A percentile compares a stretch with the other conserved stretches of the same genome.
phyloP scores from a whole-genome alignment of 2,329 filamentous ascomycete genomes.

The Ophiocordyceps sinensis region DNA sequence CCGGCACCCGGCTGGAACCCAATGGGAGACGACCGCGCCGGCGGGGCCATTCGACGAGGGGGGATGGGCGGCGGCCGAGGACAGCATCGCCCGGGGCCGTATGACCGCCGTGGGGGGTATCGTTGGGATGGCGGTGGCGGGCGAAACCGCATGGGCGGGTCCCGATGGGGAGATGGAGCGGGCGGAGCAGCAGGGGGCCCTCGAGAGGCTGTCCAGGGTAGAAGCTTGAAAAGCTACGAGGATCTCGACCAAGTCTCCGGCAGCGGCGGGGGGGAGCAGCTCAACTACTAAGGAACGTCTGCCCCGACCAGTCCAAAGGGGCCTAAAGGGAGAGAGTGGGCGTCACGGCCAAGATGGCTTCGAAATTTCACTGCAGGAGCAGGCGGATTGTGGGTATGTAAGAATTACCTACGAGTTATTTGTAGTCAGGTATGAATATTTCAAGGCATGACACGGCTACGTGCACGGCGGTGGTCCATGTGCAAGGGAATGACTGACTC shows the following conservation, averaged over 20 bases:
- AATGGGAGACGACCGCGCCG: slow-evolving; percentile 39
- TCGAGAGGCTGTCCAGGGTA: slow-evolving; percentile 79
- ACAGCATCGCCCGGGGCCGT: slow-evolving; percentile 54
- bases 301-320: no score
- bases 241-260: slow-evolving; percentile 79
- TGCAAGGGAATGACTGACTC: no score
- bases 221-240: slow-evolving; percentile 93
- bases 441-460: no score
- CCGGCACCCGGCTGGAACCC: slow-evolving; percentile 35
- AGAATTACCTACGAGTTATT: no score
- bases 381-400: no score
- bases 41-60: slow-evolving; percentile 57
- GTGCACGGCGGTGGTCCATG: no score
- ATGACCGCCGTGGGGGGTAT: slow-evolving; percentile 52
- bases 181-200: slow-evolving; percentile 69
- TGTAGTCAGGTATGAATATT: no score
- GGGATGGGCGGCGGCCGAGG: slow-evolving; percentile 36
- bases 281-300: slow-evolving; percentile 56
- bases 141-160: slow-evolving; percentile 33
- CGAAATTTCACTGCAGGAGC: no score
- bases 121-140: slow-evolving; percentile 40
- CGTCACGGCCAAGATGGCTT: no score
- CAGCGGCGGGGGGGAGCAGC: slow-evolving; percentile 62
- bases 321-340: no score
- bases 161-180: slow-evolving; percentile 61